Evolutionary conservation across 805 yeast species (phyloP).

Genomic region (Myxozyma lipomycoides): DNA sequence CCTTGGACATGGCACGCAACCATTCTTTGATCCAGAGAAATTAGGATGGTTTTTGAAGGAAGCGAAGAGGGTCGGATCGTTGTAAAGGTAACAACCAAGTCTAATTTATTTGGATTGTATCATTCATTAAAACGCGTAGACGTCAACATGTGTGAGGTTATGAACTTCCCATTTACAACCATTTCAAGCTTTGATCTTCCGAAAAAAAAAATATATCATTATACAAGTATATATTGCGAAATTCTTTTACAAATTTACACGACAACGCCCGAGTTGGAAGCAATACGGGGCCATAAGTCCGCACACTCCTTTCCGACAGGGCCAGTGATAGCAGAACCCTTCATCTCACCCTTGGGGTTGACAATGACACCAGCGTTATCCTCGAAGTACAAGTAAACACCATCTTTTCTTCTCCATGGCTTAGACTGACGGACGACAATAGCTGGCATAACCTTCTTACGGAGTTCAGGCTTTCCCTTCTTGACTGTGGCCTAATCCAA

Average conservation of each 20-base stretch:
- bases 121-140: slow-evolving; percentile 2
- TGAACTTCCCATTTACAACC: too few relatives aligned
- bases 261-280: slow-evolving; percentile 99
- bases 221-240: too few relatives aligned
- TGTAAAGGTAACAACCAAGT: neutral
- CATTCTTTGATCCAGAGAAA: slow-evolving; percentile 92
- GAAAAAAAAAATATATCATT: too few relatives aligned
- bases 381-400: slow-evolving; percentile 98
- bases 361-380: slow-evolving; percentile 98
- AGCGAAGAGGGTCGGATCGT: slow-evolving; percentile 15
- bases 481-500: slow-evolving; percentile 96
- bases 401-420: slow-evolving; percentile 99
- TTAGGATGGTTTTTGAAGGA: slow-evolving; percentile 70
- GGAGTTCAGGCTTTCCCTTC: slow-evolving; percentile 99
- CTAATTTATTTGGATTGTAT: neutral
- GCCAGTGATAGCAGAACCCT: slow-evolving; percentile 99
- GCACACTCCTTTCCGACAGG: slow-evolving; percentile 99
- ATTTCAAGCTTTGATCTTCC: too few relatives aligned
- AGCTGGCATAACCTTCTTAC: slow-evolving; percentile 99
- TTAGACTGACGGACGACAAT: slow-evolving; percentile 98
- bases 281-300: slow-evolving; percentile 99
- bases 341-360: slow-evolving; percentile 99
- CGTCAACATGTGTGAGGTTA: neutral
- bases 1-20: slow-evolving; percentile 98
- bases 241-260: slow-evolving; percentile 56